A percentile compares a stretch with the other conserved stretches of the same genome.
Conservation (phyloP, 2,329 filamentous ascomycete species). For the Xylariaceae sp. region DNA sequence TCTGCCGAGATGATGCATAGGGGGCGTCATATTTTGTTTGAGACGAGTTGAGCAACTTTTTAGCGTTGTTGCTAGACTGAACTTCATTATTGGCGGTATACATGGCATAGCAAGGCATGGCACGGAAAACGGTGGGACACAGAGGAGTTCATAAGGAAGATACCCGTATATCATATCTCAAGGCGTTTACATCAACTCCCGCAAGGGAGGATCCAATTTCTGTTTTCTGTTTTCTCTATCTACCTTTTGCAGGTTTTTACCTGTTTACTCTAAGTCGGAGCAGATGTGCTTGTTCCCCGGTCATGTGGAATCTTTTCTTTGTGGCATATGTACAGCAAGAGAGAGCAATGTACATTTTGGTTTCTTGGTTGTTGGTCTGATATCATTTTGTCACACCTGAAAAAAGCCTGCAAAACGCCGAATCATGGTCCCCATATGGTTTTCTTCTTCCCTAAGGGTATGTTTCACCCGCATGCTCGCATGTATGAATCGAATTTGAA, state of each 20-base stretch:
- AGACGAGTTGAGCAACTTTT: neutral
- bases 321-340: conserved; percentile 26
- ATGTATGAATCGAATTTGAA: conserved; percentile 26
- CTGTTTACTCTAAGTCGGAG: neutral
- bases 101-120: no score
- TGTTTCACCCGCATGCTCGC: conserved; percentile 25
- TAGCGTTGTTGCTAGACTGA: neutral
- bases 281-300: neutral
- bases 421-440: conserved; percentile 12
- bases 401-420: conserved; percentile 19
- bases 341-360: conserved; percentile 15
- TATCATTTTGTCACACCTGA: conserved; percentile 3
- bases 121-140: conserved; percentile 10
- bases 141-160: conserved; percentile 17
- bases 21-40: neutral
- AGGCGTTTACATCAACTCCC: conserved; percentile 7
- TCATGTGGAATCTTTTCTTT: neutral
- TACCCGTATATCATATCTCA: conserved; percentile 14
- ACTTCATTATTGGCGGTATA: neutral
- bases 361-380: neutral
- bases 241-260: neutral
- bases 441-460: conserved; percentile 22
- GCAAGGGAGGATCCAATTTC: neutral
- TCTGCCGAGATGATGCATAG: neutral
- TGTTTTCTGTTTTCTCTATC: neutral